Conservation (phyloP, 108 stramenopile genomes). For the Cyclostephanos tholiformis region DNA sequence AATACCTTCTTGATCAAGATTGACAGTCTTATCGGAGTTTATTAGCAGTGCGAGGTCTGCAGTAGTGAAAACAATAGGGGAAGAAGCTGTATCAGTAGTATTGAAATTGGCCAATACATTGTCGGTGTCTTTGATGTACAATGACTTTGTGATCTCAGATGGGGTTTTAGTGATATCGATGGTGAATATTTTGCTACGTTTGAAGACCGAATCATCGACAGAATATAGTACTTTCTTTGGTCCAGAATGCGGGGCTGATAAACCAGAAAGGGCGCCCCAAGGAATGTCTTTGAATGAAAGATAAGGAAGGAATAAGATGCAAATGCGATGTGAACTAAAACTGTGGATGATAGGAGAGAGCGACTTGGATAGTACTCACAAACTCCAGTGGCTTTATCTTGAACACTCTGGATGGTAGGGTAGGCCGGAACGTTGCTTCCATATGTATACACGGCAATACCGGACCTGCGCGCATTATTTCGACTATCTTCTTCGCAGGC, state of each 20-base stretch:
- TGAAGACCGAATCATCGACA: conserved; percentile 63
- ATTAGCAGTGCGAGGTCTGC: conserved; percentile 35
- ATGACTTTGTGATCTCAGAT: conserved; percentile 25
- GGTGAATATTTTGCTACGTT: conserved; percentile 55
- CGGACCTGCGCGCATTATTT: conserved; percentile 49
- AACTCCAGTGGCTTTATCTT: conserved; percentile 7
- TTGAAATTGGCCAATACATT: conserved; percentile 30
- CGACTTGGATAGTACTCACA: not conserved
- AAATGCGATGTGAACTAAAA: not conserved
- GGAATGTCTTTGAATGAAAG: conserved; percentile 37
- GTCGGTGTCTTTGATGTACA: conserved; percentile 47
- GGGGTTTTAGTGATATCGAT: conserved; percentile 52
- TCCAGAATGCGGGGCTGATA: conserved; percentile 33
- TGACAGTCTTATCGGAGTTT: conserved; percentile 70
- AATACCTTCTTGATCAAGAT: conserved; percentile 77
- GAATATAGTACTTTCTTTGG: conserved; percentile 45
- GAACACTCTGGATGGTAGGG: conserved; percentile 52
- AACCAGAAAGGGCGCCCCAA: conserved; percentile 60
- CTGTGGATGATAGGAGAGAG: not conserved
- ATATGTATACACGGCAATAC: conserved; percentile 49
- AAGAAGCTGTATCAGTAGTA: not conserved
- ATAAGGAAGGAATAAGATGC: not conserved
- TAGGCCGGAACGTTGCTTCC: conserved; percentile 29
- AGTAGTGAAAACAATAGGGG: conserved; percentile 15
- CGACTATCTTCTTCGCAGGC: conserved; percentile 67